A percentile compares a stretch with the other conserved stretches of the same genome.
Evolutionary conservation across 306 rosid species (phyloP).

Genomic region (Quercus robur): DNA sequence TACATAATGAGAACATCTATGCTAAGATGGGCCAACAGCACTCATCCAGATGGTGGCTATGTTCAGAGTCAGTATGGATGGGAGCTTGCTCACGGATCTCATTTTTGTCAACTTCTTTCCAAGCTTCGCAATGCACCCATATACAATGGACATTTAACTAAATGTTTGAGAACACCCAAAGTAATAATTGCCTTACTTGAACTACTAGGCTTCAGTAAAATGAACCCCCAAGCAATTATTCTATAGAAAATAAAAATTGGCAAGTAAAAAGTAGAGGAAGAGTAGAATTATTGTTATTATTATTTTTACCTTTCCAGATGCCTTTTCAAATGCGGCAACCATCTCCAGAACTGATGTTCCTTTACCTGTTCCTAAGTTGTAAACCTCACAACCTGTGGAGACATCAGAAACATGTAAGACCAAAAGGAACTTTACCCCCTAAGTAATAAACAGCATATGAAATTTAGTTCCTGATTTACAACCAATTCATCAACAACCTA

Average conservation of each 20-base stretch:
- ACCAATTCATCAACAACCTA: background rate
- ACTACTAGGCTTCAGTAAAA: background rate
- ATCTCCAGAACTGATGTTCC: slow-evolving; percentile 98
- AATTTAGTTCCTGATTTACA: background rate
- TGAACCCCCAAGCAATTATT: background rate
- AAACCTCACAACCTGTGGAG: slow-evolving; percentile 83
- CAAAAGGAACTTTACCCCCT: background rate
- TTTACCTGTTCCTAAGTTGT: slow-evolving; percentile 94
- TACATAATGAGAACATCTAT: background rate
- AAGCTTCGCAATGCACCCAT: background rate
- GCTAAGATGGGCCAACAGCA: background rate
- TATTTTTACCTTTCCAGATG: slow-evolving; percentile 74
- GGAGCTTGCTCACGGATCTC: too few relatives aligned
- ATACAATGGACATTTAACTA: background rate
- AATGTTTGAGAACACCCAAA: background rate
- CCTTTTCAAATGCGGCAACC: slow-evolving; percentile 89
- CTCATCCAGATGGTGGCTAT: background rate
- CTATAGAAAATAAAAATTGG: background rate
- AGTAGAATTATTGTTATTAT: background rate
- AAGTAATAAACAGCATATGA: background rate
- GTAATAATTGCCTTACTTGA: background rate
- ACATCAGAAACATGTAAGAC: background rate
- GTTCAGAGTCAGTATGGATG: background rate
- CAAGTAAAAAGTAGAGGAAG: background rate
- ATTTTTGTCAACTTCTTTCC: too few relatives aligned